Evolutionary conservation across 805 yeast genomes (phyloP), one percentile per base, ranked within the genome.

Genomic region (Saccharomycopsis olivae): DNA sequence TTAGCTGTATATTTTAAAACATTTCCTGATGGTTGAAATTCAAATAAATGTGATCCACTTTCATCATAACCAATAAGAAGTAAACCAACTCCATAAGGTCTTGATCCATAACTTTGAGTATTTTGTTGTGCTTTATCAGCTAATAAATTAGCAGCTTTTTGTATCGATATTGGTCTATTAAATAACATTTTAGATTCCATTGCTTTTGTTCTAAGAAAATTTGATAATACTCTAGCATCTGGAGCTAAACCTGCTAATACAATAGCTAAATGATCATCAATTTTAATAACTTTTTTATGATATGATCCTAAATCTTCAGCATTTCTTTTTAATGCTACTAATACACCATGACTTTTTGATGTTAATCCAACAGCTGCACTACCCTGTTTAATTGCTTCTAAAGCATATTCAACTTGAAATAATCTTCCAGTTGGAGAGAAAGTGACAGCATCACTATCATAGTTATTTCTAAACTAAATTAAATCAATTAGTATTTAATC

Each of bases 231-330:
- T 50, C 99, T 72, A 18, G 97, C 98, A 58, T 92, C 99, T 14
- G 99, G 97, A 1, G 97, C 96, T 53, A 92, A 73, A 8, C 99
- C 99, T 1, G 99, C 96, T 41, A 92, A 69, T 1, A 96, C 96
- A 49, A 92, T 71, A 25, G 97, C 99, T 71, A 92, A 63, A 58
- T 92, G 97, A 47, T 79, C 81, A 58, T 92, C 99, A 42, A 94
- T 78, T 57, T 83, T 79, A 58, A 89, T 80, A 53, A 92, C 71
- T 59, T 92, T 92, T 69, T 84, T 85, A 58, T 92, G 99, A 61
- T 88, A 92, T 30, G 96, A 86, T 19, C 98, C 96, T 49, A 92
- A 69, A 58, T 92, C 97, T 60, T 92, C 99, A 4, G 96, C 95
- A 58, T 87, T 89, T 60, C 99, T 75, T 51, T 92, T 92, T 52